Percentiles rank a stretch among this genome's conserved stretches.
phyloP scores from a whole-genome alignment of 139 green algal genomes.

The Mesotaenium endlicherianum region DNA sequence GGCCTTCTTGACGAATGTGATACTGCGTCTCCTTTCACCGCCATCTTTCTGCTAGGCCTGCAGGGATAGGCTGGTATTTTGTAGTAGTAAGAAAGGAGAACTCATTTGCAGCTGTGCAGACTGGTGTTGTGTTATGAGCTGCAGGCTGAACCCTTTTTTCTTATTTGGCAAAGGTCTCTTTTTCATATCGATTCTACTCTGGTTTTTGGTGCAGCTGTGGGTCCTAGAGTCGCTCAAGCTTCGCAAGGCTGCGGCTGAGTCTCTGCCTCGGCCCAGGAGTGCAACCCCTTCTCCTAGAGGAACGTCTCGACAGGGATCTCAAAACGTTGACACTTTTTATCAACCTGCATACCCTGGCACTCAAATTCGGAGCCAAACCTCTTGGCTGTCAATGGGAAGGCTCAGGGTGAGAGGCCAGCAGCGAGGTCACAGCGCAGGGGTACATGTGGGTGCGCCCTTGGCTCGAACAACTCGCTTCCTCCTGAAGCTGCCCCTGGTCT shows the following conservation, averaged over 20 bases:
- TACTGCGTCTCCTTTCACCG: neutral
- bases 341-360: too few species aligned
- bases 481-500: conserved; percentile 4
- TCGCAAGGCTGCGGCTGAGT: too few species aligned
- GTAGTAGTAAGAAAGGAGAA: neutral
- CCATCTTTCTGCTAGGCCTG: neutral
- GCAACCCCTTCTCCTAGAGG: too few species aligned
- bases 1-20: neutral
- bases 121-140: neutral
- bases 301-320: too few species aligned
- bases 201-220: too few species aligned
- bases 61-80: neutral
- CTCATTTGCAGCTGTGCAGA: neutral
- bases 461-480: neutral
- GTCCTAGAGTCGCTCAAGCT: too few species aligned
- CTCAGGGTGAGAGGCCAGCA: too few species aligned
- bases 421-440: neutral
- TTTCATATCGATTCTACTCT: too few species aligned
- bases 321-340: too few species aligned
- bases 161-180: too few species aligned
- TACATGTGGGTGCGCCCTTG: neutral
- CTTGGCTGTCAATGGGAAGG: too few species aligned
- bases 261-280: too few species aligned
- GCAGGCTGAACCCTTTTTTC: neutral
- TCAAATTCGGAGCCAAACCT: neutral